Percentiles rank a stretch among this genome's conserved stretches.
phyloP scores from a whole-genome alignment of 202 grass and related monocot genomes.

The Panicum hallii region DNA sequence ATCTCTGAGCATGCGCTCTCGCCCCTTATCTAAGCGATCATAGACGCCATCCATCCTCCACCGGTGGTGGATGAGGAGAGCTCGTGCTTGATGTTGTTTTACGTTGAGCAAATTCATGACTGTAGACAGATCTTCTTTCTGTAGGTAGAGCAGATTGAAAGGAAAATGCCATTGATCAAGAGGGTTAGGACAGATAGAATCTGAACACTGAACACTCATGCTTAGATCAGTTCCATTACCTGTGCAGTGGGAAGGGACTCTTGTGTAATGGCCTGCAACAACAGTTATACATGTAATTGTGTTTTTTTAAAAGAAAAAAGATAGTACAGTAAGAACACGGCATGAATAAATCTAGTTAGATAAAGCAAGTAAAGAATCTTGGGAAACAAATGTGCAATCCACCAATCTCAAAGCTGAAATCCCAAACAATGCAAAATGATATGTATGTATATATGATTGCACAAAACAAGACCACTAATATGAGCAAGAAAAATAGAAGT shows the following conservation, averaged over 20 bases:
- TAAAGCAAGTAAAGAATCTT: background rate
- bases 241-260: conserved; percentile 43
- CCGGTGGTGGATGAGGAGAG: conserved; percentile 71
- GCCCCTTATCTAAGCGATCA: conserved; percentile 73
- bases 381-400: background rate
- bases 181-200: background rate
- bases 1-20: conserved; percentile 61
- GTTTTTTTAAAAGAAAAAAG: background rate
- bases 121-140: conserved; percentile 52
- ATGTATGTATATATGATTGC: background rate
- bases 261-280: conserved; percentile 54
- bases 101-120: conserved; percentile 75
- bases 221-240: conserved; percentile 28
- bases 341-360: background rate
- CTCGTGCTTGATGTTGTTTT: conserved; percentile 65
- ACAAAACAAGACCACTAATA: background rate
- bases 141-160: conserved; percentile 17
- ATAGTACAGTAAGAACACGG: background rate
- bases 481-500: background rate
- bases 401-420: background rate
- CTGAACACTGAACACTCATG: background rate
- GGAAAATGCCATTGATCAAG: background rate
- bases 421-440: background rate
- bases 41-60: conserved; percentile 73
- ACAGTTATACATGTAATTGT: conserved; percentile 34